A percentile compares a stretch with the other conserved stretches of the same genome.
phyloP scores from a whole-genome alignment of 345 rosid species.

The Kandelia obovata region DNA sequence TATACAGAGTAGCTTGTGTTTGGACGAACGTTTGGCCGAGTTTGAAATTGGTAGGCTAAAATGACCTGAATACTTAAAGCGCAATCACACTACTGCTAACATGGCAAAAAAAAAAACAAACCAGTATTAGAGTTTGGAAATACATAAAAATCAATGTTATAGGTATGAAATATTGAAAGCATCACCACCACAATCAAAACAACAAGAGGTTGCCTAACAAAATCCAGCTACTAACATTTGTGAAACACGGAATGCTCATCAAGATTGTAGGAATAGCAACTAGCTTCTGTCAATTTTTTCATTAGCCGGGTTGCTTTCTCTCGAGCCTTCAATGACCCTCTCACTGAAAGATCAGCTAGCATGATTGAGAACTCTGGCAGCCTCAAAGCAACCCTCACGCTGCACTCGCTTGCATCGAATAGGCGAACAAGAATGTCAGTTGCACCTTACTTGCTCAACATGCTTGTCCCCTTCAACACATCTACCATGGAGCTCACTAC shows the following conservation, averaged over 20 bases:
- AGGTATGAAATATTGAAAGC: no score
- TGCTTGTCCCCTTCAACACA: slow-evolving; percentile 44
- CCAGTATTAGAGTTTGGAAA: no score
- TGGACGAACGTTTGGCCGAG: no score
- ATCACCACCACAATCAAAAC: no score
- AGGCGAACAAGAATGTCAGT: slow-evolving; percentile 47
- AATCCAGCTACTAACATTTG: slow-evolving; percentile 7
- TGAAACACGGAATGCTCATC: slow-evolving; percentile 24
- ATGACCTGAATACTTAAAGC: no score
- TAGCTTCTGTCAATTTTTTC: slow-evolving; percentile 45
- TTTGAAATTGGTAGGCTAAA: no score
- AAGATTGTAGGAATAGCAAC: background rate
- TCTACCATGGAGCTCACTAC: slow-evolving; percentile 44
- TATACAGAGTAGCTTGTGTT: no score
- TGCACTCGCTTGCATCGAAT: slow-evolving; percentile 54
- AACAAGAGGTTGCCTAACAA: no score
- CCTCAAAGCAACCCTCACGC: slow-evolving; percentile 40
- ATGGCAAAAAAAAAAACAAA: no score
- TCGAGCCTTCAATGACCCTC: slow-evolving; percentile 49
- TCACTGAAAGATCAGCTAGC: slow-evolving; percentile 50
- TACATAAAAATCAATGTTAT: no score
- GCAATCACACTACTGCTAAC: no score
- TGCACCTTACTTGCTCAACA: slow-evolving; percentile 63
- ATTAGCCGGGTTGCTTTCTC: slow-evolving; percentile 43
- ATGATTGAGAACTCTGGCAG: slow-evolving; percentile 34